Conservation (phyloP, 306 rosid genomes). For the Astragalus glycyphyllos region DNA sequence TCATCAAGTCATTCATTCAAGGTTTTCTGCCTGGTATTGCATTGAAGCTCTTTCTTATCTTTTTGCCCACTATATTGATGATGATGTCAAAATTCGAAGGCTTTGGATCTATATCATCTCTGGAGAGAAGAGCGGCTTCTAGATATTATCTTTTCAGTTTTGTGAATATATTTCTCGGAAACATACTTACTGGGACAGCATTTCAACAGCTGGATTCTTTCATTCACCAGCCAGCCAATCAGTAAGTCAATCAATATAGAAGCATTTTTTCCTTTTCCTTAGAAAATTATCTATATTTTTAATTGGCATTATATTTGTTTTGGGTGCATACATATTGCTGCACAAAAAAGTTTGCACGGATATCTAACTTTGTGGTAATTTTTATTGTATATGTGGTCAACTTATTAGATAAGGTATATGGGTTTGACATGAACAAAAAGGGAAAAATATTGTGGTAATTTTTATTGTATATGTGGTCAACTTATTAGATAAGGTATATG, state of each 20-base stretch:
- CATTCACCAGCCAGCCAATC: constrained; percentile 67
- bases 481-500: neutral
- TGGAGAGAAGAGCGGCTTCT: constrained; percentile 91
- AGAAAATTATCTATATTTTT: neutral
- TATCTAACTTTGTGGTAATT: constrained; percentile 18
- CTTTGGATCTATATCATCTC: constrained; percentile 68
- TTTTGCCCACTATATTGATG: constrained; percentile 94
- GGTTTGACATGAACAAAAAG: too few species aligned
- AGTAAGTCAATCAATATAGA: constrained; percentile 58
- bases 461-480: neutral
- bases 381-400: too few species aligned
- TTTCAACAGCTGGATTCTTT: constrained; percentile 78
- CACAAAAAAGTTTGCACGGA: neutral
- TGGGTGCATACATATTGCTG: constrained; percentile 24
- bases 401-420: too few species aligned
- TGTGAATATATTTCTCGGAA: constrained; percentile 91
- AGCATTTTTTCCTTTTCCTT: neutral
- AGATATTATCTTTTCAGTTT: constrained; percentile 84
- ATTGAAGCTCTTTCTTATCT: constrained; percentile 92
- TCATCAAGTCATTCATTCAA: constrained; percentile 74
- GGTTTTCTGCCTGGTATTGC: constrained; percentile 95
- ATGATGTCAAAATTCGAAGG: constrained; percentile 99
- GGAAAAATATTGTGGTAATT: too few species aligned
- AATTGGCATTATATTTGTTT: constrained; percentile 16
- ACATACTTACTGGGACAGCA: constrained; percentile 83